A percentile compares a stretch with the other conserved stretches of the same genome.
These are phyloP conservation scores for Gossypium arboreum DNA, from an alignment of 345 rosid species.

Conservation along the genomic window DNA sequence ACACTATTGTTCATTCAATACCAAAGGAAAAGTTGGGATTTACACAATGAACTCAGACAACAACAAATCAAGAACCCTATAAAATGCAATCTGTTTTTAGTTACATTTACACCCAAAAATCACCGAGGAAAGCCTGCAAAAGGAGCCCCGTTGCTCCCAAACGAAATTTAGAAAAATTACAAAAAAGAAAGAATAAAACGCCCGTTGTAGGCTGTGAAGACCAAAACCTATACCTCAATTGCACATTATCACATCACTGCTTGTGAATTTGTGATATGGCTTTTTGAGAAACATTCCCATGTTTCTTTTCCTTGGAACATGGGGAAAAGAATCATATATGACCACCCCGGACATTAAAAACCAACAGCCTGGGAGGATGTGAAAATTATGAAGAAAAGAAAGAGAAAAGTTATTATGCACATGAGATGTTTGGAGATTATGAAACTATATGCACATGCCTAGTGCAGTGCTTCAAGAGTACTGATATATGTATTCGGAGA, in stretches of 20 bases:
- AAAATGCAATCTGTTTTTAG: constrained; percentile 26
- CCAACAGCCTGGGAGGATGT: constrained; percentile 21
- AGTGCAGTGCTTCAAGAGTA: constrained; percentile 10
- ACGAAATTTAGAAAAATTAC: neutral
- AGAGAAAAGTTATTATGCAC: constrained; percentile 29
- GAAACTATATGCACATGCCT: constrained; percentile 26
- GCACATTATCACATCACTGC: neutral
- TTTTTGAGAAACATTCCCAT: constrained; percentile 35
- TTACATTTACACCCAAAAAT: constrained; percentile 18
- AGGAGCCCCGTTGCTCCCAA: constrained; percentile 7
- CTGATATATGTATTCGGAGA: neutral
- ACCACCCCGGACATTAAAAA: constrained; percentile 22
- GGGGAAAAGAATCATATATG: constrained; percentile 35
- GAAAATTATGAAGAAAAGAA: constrained; percentile 14
- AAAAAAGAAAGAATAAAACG: neutral
- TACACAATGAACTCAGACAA: constrained; percentile 15
- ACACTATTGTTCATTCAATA: neutral
- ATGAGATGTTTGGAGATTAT: constrained; percentile 17
- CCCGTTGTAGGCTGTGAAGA: constrained; percentile 24
- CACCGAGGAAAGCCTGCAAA: neutral
- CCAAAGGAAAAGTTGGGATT: neutral
- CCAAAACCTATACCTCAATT: neutral
- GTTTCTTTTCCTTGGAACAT: constrained; percentile 28
- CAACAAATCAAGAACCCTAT: constrained; percentile 27
- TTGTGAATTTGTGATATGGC: neutral